phyloP scores from a whole-genome alignment of 495 filamentous ascomycete species.

The Neurospora africana region DNA sequence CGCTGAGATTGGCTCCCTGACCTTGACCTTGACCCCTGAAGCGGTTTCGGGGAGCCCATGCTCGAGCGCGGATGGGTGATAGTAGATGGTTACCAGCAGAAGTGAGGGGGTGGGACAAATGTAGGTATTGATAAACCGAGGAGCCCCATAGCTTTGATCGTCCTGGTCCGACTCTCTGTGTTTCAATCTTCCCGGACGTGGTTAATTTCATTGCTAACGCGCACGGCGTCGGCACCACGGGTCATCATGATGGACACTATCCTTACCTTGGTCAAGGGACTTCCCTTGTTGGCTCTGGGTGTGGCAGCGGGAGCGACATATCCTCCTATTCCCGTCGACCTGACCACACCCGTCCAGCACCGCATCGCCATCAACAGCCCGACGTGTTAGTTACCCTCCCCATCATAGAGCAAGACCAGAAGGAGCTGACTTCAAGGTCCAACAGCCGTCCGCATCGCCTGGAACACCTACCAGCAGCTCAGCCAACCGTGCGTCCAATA shows the following conservation, averaged over 20 bases:
- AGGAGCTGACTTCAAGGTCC: neutral
- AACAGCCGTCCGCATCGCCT: conserved; percentile 45
- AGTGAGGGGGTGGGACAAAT: neutral
- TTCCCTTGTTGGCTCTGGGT: conserved; percentile 33
- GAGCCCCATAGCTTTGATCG: neutral
- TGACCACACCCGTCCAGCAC: conserved; percentile 48
- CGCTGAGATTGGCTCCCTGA: neutral
- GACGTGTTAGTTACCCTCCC: conserved; percentile 30
- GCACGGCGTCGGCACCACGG: neutral
- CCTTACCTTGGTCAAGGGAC: conserved; percentile 12
- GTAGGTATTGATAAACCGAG: neutral
- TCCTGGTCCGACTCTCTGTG: neutral
- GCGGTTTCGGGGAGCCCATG: neutral
- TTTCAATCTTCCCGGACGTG: neutral
- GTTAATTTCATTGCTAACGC: neutral
- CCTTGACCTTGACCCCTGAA: neutral
- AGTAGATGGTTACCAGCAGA: neutral
- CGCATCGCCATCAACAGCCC: conserved; percentile 46
- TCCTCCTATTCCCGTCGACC: conserved; percentile 41
- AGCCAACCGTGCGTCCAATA: conserved; percentile 34
- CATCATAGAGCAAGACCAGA: neutral
- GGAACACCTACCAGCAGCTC: conserved; percentile 36
- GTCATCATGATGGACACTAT: neutral
- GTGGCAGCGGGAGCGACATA: conserved; percentile 36
- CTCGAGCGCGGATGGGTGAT: neutral